Evolutionary conservation across 2,329 filamentous ascomycete species (phyloP).

Genomic region (Microcyclospora pomicola): DNA sequence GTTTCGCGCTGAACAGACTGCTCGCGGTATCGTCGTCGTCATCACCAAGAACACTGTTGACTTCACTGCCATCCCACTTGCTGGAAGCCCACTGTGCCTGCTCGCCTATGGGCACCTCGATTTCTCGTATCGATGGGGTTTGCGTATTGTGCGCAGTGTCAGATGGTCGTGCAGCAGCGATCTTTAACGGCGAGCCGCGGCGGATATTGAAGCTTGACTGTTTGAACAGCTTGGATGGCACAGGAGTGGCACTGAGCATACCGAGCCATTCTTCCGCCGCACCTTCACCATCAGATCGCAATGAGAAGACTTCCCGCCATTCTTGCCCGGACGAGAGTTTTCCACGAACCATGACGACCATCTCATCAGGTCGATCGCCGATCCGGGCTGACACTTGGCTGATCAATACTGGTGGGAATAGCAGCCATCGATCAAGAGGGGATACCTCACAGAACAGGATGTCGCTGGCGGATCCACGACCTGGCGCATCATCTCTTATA

Average conservation of each 20-base stretch:
- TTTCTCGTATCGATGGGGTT: conserved; percentile 21
- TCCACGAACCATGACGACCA: conserved; percentile 80
- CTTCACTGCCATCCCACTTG: conserved; percentile 30
- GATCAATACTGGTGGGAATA: conserved; percentile 78
- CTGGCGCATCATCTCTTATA: conserved; percentile 63
- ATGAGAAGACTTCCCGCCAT: conserved; percentile 75
- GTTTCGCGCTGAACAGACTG: conserved; percentile 1
- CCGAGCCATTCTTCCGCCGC: conserved; percentile 76
- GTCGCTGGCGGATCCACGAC: conserved; percentile 57
- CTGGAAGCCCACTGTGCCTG: conserved; percentile 34
- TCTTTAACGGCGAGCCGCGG: neutral
- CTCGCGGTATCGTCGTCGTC: conserved; percentile 1
- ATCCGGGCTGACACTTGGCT: conserved; percentile 63
- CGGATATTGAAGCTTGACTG: conserved; percentile 36
- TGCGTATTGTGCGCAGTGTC: conserved; percentile 23
- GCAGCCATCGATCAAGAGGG: conserved; percentile 59
- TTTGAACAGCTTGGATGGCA: conserved; percentile 41
- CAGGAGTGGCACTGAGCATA: conserved; percentile 56
- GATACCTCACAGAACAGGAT: conserved; percentile 89
- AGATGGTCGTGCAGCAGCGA: conserved; percentile 7
- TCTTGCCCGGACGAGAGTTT: conserved; percentile 43
- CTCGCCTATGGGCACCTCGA: conserved; percentile 51
- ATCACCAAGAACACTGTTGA: conserved; percentile 17
- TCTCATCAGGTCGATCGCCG: conserved; percentile 56
- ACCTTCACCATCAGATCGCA: conserved; percentile 62